A percentile compares a stretch with the other conserved stretches of the same genome.
Conservation (phyloP, 768 basidiomycete species). For the Suillus cothurnatus region DNA sequence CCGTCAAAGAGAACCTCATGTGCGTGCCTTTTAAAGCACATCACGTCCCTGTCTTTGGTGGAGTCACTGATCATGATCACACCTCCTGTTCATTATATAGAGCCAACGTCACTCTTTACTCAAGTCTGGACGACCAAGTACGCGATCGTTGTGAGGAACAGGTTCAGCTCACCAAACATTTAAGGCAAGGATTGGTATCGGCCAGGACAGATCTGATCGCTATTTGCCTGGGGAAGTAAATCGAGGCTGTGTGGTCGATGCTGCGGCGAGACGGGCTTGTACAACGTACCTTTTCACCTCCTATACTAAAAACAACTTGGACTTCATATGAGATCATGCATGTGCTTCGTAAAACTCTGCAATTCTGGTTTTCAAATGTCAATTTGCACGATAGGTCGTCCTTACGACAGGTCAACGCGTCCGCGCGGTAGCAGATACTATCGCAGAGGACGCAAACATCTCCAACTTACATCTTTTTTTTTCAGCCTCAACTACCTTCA, state of each 20-base stretch:
- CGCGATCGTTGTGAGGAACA: slow-evolving; percentile 24
- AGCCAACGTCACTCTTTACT: slow-evolving; percentile 23
- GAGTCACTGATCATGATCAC: slow-evolving; percentile 14
- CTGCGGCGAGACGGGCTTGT: neutral
- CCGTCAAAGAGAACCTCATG: slow-evolving; percentile 33
- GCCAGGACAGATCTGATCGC: slow-evolving; percentile 17
- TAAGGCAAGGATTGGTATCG: slow-evolving; percentile 17
- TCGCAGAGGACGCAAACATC: slow-evolving; percentile 76
- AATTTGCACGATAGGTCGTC: slow-evolving; percentile 48
- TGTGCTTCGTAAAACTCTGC: neutral
- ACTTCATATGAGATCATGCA: slow-evolving; percentile 1
- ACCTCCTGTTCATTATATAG: slow-evolving; percentile 14
- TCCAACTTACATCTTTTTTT: no score
- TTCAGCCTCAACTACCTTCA: no score
- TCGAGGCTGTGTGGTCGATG: slow-evolving; percentile 3
- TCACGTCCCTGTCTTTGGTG: neutral
- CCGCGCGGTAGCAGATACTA: slow-evolving; percentile 61
- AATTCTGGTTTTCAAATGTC: slow-evolving; percentile 2
- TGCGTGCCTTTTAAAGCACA: slow-evolving; percentile 15
- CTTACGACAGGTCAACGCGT: slow-evolving; percentile 64
- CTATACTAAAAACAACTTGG: neutral
- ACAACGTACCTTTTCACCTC: neutral
- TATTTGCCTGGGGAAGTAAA: slow-evolving; percentile 6
- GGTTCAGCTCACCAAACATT: slow-evolving; percentile 18
- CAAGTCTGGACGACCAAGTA: slow-evolving; percentile 23